Base-by-base conservation (phyloP, 768 basidiomycete species). In the Myochromella boudieri region DNA sequence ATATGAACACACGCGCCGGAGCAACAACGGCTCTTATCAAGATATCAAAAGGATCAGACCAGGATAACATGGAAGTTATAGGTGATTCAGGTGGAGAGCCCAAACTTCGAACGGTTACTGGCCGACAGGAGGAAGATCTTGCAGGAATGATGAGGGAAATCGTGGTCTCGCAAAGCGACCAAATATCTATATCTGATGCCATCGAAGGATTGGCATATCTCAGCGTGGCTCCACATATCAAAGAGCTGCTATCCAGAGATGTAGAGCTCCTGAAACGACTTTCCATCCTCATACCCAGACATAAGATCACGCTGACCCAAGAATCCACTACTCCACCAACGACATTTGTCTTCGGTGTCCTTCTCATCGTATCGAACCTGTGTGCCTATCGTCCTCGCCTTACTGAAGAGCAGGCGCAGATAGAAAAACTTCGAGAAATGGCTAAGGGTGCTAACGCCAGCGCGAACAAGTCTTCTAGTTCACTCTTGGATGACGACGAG, bases 131-230 rank as follows among this genome's bases (percentile, higher is more conserved):
- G 45, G 62, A 71, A 22, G 68, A 74, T 11, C 68, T 85, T 27
- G 76, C 78, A 22, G 56, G 65, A 42, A 67, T 75, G 44, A 76
- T 93, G 74, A 82, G 80, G 53, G 69, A 70, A 10, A 66, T 87
- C 42, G 69, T 85, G 22, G 54, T 77, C 39, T 64, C 69, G 26
- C 63, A 60, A 29, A 64, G 62, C 7, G 67, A 76, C 25, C 54
- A 63, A 5, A 56, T 74, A 17, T 75, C 79, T 10, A 55, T 80
- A 12, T 66, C 72, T 6, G 85, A 92, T 51, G 84, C 83, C 3
- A 72, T 94, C 11, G 94, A 97, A 68, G 91, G 86, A 0, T 69
- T 97, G 40, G 89, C 87, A n/a, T 87, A 94, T 64, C 78, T 92
- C 46, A 89, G 82, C 48, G 68, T 77, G 38, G 76, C 82, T 53